Evolutionary conservation across 1,284 basidiomycete genomes (phyloP).

Genomic region (Boletellus deceptivus): DNA sequence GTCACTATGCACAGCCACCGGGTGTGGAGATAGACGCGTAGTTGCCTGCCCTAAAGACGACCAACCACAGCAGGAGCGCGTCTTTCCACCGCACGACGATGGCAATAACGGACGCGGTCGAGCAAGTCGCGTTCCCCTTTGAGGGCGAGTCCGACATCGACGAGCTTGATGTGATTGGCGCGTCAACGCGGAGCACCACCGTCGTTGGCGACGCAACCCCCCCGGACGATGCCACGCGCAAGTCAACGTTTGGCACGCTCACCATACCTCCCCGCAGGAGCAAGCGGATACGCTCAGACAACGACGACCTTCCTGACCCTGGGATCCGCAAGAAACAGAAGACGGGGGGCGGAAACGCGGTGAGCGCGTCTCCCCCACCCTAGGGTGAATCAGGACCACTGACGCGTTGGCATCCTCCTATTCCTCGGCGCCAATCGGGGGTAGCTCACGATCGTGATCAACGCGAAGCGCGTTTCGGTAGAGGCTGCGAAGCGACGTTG

Average conservation of each 20-base stretch:
- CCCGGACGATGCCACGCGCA: conserved; percentile 3
- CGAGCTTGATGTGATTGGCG: conserved; percentile 30
- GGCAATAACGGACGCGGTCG: neutral
- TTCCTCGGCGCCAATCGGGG: neutral
- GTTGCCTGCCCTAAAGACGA: conserved; percentile 21
- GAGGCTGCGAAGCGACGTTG: conserved; percentile 41
- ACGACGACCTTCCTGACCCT: neutral
- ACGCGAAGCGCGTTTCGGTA: conserved; percentile 33
- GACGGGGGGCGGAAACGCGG: conserved; percentile 39
- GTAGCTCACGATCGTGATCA: conserved; percentile 39
- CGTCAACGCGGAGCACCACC: conserved; percentile 30
- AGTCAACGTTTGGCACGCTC: conserved; percentile 1
- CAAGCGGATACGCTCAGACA: conserved; percentile 21
- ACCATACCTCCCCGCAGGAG: conserved; percentile 12
- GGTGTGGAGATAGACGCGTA: conserved; percentile 6
- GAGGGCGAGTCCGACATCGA: conserved; percentile 20
- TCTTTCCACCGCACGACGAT: conserved; percentile 1
- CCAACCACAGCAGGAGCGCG: neutral
- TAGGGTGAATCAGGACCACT: no score
- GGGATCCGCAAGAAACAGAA: conserved; percentile 34
- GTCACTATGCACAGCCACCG: conserved; percentile 5
- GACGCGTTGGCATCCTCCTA: no score
- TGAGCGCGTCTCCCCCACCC: conserved; percentile 18
- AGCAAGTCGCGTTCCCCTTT: conserved; percentile 8
- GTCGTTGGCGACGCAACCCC: conserved; percentile 32